phyloP scores from a whole-genome alignment of 2,329 filamentous ascomycete genomes.

The Colletotrichum neosansevieriae region DNA sequence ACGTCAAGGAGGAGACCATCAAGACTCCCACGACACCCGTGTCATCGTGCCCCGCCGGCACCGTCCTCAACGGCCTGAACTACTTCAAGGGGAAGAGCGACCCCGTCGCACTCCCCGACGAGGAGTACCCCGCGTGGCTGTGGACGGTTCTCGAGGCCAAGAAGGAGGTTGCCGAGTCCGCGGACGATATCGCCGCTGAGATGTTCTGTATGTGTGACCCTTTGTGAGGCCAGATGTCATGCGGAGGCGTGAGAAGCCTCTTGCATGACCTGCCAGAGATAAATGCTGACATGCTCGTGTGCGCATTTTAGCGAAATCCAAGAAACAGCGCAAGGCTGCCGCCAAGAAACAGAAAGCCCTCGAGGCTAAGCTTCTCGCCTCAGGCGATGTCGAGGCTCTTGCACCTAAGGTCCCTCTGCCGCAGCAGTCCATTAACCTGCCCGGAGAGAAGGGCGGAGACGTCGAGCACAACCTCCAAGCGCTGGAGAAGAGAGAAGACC shows the following conservation, averaged over 20 bases:
- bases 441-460: conserved; percentile 58
- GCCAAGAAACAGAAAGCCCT: conserved; percentile 70
- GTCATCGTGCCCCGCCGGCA: conserved; percentile 75
- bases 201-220: conserved; percentile 77
- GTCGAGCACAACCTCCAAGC: conserved; percentile 61
- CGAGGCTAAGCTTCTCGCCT: conserved; percentile 71
- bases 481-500: conserved; percentile 66
- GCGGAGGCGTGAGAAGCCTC: neutral
- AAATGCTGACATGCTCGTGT: conserved; percentile 14
- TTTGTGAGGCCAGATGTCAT: neutral
- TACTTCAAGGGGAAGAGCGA: conserved; percentile 80
- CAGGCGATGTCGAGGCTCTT: conserved; percentile 74
- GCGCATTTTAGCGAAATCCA: conserved; percentile 76
- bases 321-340: conserved; percentile 81
- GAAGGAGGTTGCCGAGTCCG: conserved; percentile 63
- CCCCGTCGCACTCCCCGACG: conserved; percentile 79
- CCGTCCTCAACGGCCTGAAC: conserved; percentile 79
- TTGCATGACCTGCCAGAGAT: conserved; percentile 4
- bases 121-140: conserved; percentile 84
- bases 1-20: conserved; percentile 46
- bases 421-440: conserved; percentile 83
- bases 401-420: conserved; percentile 79
- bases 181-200: conserved; percentile 72
- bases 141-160: conserved; percentile 78
- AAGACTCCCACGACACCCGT: conserved; percentile 47